These are phyloP conservation scores for Saccharomyces hybrid DNA, from an alignment of 1,139 yeast species.

Conservation along the genomic window DNA sequence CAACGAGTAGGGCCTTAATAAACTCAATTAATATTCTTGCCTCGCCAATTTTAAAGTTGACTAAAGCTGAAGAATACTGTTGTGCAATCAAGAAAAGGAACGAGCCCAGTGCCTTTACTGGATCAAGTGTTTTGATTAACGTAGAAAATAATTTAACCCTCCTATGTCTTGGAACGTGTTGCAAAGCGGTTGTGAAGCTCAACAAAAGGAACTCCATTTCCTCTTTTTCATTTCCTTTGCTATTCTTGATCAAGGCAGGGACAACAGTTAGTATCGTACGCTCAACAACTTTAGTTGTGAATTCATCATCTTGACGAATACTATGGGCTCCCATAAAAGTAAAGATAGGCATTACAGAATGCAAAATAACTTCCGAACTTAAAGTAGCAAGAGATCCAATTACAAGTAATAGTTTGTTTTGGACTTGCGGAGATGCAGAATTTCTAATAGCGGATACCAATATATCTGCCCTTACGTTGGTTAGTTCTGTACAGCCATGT, in stretches of 20 bases:
- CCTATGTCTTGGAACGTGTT: slow-evolving; percentile 94
- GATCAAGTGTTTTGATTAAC: slow-evolving; percentile 70
- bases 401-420: slow-evolving; percentile 75
- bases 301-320: slow-evolving; percentile 92
- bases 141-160: slow-evolving; percentile 78
- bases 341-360: slow-evolving; percentile 97
- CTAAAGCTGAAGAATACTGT: slow-evolving; percentile 53
- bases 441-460: slow-evolving; percentile 85
- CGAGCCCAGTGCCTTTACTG: slow-evolving; percentile 58
- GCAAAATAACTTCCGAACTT: slow-evolving; percentile 86
- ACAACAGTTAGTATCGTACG: slow-evolving; percentile 85
- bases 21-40: slow-evolving; percentile 64
- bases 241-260: slow-evolving; percentile 75
- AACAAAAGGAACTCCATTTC: slow-evolving; percentile 80
- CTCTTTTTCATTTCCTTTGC: slow-evolving; percentile 43
- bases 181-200: slow-evolving; percentile 87
- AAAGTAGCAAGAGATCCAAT: slow-evolving; percentile 81
- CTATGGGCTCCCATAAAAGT: slow-evolving; percentile 99
- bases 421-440: slow-evolving; percentile 89
- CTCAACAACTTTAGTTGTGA: slow-evolving; percentile 85
- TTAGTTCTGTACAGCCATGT: slow-evolving; percentile 46
- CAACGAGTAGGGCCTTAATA: slow-evolving; percentile 56
- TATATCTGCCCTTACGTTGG: slow-evolving; percentile 76
- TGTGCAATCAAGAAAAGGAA: slow-evolving; percentile 74
- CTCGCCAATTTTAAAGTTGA: slow-evolving; percentile 55